Base-by-base conservation (phyloP, 768 basidiomycete species). In the Hericium coralloides region DNA sequence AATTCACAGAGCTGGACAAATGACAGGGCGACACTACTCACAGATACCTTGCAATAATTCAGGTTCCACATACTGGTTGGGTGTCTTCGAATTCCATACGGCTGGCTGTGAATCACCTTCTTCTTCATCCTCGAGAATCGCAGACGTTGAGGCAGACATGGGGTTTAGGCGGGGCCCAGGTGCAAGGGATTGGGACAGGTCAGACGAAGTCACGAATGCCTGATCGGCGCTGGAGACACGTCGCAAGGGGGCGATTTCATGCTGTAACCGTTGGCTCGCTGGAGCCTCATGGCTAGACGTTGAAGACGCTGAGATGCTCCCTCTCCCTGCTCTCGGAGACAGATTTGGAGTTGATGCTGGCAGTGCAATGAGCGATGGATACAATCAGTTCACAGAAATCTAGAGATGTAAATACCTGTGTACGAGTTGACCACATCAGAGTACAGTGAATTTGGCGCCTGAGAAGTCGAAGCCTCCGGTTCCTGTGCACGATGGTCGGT, bases 31-130 rank as follows among this genome's bases (percentile, higher is more conserved):
- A 22, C 8, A 23, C 26, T 15, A 56, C 47, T 45, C 56, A 58
- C 36, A 61, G 39, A 41, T 72, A 43, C 85, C 82, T 52, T 71
- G 59, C 2, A 86, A 70, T 53, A 86, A 73, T 43, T 84, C 79
- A 38, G 71, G 68, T 58, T 84, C 85, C 8, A 87, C 70, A 59
- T 79, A 85, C 23, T 60, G 56, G 20, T 63, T 57, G 6, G 59
- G 52, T 15, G 56, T 62, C 50, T 43, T 47, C 6, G 52, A 9
- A 37, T 18, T 15, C 26, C 52, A 12, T 20, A 47, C 37, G 9
- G 38, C 38, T 14, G 52, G n/a, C 20, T 52, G 23, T 3, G 18
- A 14, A 22, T 52, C 59, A 2, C 23, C 37, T 17, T 26, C 18
- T 14, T 57, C 59, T 20, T 38, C 60, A n/a, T 57, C 52, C 36